These are phyloP conservation scores for Lasiosphaeria ovina DNA, from an alignment of 495 filamentous ascomycete species.

Conservation along the genomic window DNA sequence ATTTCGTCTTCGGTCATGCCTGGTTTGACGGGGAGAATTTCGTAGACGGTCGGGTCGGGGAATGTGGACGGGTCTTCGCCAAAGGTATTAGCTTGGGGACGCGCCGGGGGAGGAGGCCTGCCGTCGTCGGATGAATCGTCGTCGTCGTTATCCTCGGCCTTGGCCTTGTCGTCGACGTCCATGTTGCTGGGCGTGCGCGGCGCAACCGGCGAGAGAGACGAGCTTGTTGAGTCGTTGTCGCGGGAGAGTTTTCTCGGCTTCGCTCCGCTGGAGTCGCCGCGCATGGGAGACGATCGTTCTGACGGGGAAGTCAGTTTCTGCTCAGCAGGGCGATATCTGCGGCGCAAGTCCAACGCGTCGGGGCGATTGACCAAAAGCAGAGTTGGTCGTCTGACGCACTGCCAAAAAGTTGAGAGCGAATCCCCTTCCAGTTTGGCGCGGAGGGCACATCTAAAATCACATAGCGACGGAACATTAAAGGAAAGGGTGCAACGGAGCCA, in stretches of 20 bases:
- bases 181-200: slow-evolving; percentile 49
- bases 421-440: not conserved
- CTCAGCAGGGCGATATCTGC: slow-evolving; percentile 5
- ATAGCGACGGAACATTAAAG: not conserved
- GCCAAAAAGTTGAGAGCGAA: slow-evolving; percentile 3
- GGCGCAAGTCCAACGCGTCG: not conserved
- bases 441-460: not conserved
- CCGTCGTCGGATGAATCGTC: slow-evolving; percentile 68
- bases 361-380: not conserved
- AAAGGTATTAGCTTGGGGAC: slow-evolving; percentile 76
- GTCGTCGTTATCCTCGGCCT: slow-evolving; percentile 46
- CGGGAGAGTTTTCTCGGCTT: slow-evolving; percentile 49
- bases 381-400: not conserved
- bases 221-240: slow-evolving; percentile 59
- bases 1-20: slow-evolving; percentile 79
- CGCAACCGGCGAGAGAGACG: slow-evolving; percentile 60
- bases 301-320: slow-evolving; percentile 7
- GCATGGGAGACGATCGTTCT: slow-evolving; percentile 48
- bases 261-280: slow-evolving; percentile 31
- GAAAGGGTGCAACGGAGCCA: not conserved
- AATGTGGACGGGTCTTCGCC: slow-evolving; percentile 89
- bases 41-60: slow-evolving; percentile 90
- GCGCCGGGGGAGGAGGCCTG: slow-evolving; percentile 70
- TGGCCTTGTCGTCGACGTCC: slow-evolving; percentile 50
- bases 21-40: slow-evolving; percentile 71